Evolutionary conservation across 23 red algal genomes (phyloP).

Genomic region (Gracilaria vermiculophylla): DNA sequence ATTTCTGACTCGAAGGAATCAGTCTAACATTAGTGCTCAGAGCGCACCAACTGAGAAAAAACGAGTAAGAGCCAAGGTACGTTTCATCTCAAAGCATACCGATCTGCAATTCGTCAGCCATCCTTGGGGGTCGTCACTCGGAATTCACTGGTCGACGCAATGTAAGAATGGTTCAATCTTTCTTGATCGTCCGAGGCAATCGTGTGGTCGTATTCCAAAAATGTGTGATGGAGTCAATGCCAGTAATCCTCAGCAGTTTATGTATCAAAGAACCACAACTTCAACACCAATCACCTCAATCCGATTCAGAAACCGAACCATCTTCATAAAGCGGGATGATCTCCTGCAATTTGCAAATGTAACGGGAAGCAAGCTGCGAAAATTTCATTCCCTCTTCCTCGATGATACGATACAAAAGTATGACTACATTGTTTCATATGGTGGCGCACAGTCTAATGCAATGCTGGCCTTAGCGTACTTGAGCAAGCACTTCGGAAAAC

Average conservation of each 20-base stretch:
- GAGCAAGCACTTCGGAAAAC: constrained; percentile 7
- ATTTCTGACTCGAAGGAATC: too few relatives aligned
- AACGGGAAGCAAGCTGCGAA: constrained; percentile 60
- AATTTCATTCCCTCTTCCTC: constrained; percentile 38
- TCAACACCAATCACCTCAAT: constrained; percentile 41
- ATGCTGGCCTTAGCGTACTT: constrained; percentile 70
- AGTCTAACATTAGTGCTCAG: too few relatives aligned
- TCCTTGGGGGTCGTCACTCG: background rate
- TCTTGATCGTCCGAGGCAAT: background rate
- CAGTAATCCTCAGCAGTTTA: too few relatives aligned
- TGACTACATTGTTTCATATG: constrained; percentile 50
- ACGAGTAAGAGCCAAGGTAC: too few relatives aligned
- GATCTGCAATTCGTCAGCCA: background rate
- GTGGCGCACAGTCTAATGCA: constrained; percentile 72
- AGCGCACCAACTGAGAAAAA: background rate
- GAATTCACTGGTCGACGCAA: background rate
- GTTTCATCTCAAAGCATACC: background rate
- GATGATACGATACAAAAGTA: background rate
- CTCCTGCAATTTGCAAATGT: constrained; percentile 10
- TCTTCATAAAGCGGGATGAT: constrained; percentile 63
- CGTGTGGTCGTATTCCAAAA: background rate
- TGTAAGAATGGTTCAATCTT: too few relatives aligned
- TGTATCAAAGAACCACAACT: background rate
- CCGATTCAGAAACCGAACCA: constrained; percentile 36
- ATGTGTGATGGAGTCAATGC: background rate